These are phyloP conservation scores for Fusarium fujikuroi DNA, from an alignment of 2,329 filamentous ascomycete genomes.

Conservation along the genomic window DNA sequence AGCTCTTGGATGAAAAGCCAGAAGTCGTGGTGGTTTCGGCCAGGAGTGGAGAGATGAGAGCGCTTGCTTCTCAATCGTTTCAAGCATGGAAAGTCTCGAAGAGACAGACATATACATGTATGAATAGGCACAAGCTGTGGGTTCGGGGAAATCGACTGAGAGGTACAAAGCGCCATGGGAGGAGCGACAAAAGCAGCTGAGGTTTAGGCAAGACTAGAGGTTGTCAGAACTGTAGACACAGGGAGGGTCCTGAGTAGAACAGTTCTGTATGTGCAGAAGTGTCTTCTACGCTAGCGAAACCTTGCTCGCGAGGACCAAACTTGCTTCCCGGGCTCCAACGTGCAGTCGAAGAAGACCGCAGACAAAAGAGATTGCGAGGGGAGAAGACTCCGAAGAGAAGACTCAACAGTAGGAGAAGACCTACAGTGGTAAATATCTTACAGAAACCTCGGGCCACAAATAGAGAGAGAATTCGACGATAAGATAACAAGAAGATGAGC, in stretches of 20 bases:
- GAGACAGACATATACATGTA: background rate
- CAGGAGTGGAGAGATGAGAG: background rate
- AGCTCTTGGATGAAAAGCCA: background rate
- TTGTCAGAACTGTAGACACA: background rate
- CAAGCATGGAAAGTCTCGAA: background rate
- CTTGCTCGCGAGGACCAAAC: background rate
- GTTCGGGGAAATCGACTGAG: background rate
- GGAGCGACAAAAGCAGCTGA: fast-evolving
- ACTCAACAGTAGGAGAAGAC: background rate
- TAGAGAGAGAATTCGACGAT: no score
- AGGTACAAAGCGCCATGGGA: background rate
- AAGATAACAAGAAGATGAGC: no score
- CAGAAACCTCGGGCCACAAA: no score
- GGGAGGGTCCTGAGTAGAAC: background rate
- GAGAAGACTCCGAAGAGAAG: background rate
- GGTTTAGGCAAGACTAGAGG: background rate
- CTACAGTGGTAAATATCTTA: background rate
- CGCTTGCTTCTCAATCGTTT: background rate
- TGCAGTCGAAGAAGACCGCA: background rate
- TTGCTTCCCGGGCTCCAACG: background rate
- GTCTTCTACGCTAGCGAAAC: background rate
- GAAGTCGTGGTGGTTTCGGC: background rate
- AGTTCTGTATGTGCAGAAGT: background rate
- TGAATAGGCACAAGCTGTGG: background rate
- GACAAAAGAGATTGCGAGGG: background rate